phyloP scores from a whole-genome alignment of 306 rosid species.

The Comarum palustre region DNA sequence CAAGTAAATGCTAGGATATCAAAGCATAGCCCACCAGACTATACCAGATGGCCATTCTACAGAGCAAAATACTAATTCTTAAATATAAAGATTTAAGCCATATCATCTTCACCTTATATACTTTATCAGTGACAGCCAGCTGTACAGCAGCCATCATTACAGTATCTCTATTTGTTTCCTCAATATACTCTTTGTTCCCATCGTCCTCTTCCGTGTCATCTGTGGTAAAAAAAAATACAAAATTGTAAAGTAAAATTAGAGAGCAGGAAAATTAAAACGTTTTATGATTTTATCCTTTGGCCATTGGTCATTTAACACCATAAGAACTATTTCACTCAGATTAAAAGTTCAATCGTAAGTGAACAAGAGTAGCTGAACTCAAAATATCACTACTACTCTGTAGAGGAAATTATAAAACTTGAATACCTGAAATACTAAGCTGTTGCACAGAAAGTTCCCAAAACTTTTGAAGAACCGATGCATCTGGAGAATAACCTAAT shows the following conservation, averaged over 20 bases:
- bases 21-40: neutral
- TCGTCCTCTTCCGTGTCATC: constrained; percentile 87
- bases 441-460: constrained; percentile 81
- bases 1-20: neutral
- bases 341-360: neutral
- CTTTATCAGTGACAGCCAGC: constrained; percentile 56
- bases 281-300: neutral
- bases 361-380: neutral
- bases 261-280: neutral
- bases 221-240: constrained; percentile 33
- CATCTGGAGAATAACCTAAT: constrained; percentile 67
- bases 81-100: no score
- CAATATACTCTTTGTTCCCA: constrained; percentile 64
- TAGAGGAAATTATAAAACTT: neutral
- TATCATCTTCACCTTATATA: constrained; percentile 57
- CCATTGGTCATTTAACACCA: neutral
- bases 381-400: neutral
- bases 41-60: constrained; percentile 6
- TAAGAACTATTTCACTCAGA: neutral
- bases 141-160: constrained; percentile 75
- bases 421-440: constrained; percentile 66
- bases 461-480: constrained; percentile 47
- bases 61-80: neutral
- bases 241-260: constrained; percentile 20
- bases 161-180: constrained; percentile 71